Evolutionary conservation across 192 early-diverging fungal genomes (phyloP).

Genomic region (Oehlia diaphana): DNA sequence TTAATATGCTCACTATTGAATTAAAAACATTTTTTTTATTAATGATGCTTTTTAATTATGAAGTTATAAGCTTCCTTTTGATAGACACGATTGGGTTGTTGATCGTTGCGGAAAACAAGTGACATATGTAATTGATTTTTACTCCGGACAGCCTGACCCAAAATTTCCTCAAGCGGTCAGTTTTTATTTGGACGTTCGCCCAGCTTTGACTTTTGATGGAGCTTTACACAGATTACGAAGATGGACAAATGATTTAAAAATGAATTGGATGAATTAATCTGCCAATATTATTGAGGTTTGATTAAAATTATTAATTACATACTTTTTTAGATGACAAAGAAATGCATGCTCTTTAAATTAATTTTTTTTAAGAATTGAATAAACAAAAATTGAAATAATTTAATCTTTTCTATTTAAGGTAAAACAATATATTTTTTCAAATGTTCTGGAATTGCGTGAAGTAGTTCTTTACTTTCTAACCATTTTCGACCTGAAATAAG

Average conservation of each 20-base stretch:
- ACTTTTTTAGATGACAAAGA: not conserved
- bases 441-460: slow-evolving; percentile 76
- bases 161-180: slow-evolving; percentile 44
- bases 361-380: not conserved
- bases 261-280: not conserved
- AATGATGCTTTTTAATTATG: not conserved
- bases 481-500: slow-evolving; percentile 59
- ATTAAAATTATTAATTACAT: not conserved
- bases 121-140: slow-evolving; percentile 91
- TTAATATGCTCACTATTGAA: not conserved
- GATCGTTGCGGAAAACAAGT: slow-evolving; percentile 88
- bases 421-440: slow-evolving; percentile 85
- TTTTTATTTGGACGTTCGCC: slow-evolving; percentile 90
- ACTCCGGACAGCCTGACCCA: slow-evolving; percentile 65
- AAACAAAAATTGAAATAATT: not conserved
- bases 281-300: not conserved
- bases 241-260: slow-evolving; percentile 1
- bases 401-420: slow-evolving; percentile 32
- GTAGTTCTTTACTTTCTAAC: slow-evolving; percentile 84
- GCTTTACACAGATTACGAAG: slow-evolving; percentile 30
- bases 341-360: not conserved
- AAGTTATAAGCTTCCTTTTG: slow-evolving; percentile 83
- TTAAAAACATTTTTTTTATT: not conserved
- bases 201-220: slow-evolving; percentile 66
- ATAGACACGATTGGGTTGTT: slow-evolving; percentile 93